These are phyloP conservation scores for Saussurea involucrata DNA, from an alignment of 129 eudicot species.

Conservation along the genomic window DNA sequence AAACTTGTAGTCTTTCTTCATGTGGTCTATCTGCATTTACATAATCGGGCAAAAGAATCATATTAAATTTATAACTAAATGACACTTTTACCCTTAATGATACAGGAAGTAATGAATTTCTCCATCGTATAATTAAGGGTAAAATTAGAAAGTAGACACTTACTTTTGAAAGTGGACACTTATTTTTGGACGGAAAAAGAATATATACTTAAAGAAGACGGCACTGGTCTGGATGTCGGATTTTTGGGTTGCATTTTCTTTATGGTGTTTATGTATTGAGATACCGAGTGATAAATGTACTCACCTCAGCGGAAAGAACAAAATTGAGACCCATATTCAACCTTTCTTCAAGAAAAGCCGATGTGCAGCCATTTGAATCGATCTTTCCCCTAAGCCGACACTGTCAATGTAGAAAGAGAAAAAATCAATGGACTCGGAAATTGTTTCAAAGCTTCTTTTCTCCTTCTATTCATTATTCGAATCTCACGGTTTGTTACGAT, in stretches of 20 bases:
- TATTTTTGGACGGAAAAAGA: background rate
- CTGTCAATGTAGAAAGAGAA: constrained; percentile 32
- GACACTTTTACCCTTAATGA: background rate
- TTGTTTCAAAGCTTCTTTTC: background rate
- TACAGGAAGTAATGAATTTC: background rate
- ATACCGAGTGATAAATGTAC: background rate
- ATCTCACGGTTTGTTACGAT: background rate
- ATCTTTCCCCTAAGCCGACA: constrained; percentile 90
- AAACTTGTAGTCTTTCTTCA: constrained; percentile 86
- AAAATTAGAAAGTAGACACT: background rate
- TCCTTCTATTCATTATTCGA: background rate
- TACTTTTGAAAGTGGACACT: too few species aligned
- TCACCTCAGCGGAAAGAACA: constrained; percentile 85
- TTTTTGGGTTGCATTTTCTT: background rate
- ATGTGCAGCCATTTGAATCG: constrained; percentile 77
- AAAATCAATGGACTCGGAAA: background rate
- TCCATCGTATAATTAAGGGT: background rate
- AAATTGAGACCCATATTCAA: constrained; percentile 72
- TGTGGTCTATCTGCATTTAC: constrained; percentile 67
- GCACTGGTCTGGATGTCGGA: background rate
- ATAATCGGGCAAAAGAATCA: background rate
- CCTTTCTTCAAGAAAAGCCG: constrained; percentile 84
- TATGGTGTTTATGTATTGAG: background rate
- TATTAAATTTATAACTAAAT: background rate
- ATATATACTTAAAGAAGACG: background rate